phyloP scores from a whole-genome alignment of 257 asterid species.

The Lavandula angustifolia region DNA sequence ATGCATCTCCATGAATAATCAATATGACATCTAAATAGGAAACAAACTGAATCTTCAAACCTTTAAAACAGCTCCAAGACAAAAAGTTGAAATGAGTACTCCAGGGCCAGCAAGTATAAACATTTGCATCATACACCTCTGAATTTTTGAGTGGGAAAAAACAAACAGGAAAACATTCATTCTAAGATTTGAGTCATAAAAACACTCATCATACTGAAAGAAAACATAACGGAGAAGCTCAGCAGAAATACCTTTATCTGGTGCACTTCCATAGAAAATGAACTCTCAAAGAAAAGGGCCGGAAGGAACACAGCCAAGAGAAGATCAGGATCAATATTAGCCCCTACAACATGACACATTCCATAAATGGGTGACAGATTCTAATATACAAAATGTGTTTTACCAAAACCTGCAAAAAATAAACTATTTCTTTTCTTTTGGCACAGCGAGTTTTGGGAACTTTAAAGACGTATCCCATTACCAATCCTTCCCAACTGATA shows the following conservation, averaged over 20 bases:
- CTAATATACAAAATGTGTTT: slow-evolving; percentile 14
- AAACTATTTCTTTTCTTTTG: neutral
- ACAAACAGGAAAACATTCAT: slow-evolving; percentile 12
- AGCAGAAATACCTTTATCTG: slow-evolving; percentile 74
- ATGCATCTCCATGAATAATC: slow-evolving; percentile 52
- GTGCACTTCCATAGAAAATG: slow-evolving; percentile 94
- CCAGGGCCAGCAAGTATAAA: slow-evolving; percentile 97
- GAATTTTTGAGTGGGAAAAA: slow-evolving; percentile 33
- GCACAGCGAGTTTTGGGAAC: neutral
- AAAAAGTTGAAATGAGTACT: slow-evolving; percentile 86
- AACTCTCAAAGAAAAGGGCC: slow-evolving; percentile 95
- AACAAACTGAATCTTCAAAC: slow-evolving; percentile 47
- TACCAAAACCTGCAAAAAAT: slow-evolving; percentile 12
- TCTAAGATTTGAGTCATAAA: slow-evolving; percentile 22
- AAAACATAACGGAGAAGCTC: too few relatives aligned
- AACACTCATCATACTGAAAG: slow-evolving; percentile 13
- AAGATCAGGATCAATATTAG: slow-evolving; percentile 90
- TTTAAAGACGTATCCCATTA: slow-evolving; percentile 68
- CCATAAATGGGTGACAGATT: slow-evolving; percentile 20
- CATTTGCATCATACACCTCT: slow-evolving; percentile 93
- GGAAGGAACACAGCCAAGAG: slow-evolving; percentile 97
- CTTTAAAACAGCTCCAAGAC: slow-evolving; percentile 82
- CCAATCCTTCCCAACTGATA: slow-evolving; percentile 82
- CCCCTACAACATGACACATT: slow-evolving; percentile 54
- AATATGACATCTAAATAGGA: slow-evolving; percentile 1